These are phyloP conservation scores for Penicillium psychrosexuale DNA, from an alignment of 2,329 filamentous ascomycete genomes.

Conservation along the genomic window DNA sequence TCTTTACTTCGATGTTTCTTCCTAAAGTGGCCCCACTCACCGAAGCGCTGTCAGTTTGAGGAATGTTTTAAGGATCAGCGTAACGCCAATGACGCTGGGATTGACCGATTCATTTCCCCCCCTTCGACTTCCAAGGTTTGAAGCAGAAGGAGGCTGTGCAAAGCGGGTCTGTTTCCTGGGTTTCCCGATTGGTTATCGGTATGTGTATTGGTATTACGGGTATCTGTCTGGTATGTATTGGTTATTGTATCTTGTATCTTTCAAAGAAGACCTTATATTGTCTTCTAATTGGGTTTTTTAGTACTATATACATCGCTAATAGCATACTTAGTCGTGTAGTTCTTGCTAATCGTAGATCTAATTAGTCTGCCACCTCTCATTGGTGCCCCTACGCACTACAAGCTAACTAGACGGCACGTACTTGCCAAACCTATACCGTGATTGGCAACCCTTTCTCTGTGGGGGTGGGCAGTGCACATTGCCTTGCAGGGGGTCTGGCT, in stretches of 20 bases:
- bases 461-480: conserved; percentile 27
- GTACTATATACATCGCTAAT: background rate
- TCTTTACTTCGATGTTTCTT: background rate
- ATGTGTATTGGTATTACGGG: conserved; percentile 4
- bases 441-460: conserved; percentile 14
- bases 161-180: conserved; percentile 10
- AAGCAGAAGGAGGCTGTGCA: conserved; percentile 13
- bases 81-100: conserved; percentile 1
- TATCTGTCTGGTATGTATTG: background rate
- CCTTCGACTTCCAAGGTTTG: conserved; percentile 9
- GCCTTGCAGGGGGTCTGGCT: conserved; percentile 18
- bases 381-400: background rate
- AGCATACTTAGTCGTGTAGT: no score
- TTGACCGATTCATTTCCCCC: conserved; percentile 6
- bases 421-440: background rate
- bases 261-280: background rate
- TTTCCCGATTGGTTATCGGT: conserved; percentile 5
- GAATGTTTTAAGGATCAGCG: conserved; percentile 4
- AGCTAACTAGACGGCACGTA: background rate
- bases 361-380: background rate
- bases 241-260: background rate
- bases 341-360: background rate
- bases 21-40: background rate
- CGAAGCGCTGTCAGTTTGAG: conserved; percentile 2
- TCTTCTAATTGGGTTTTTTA: background rate